Evolutionary conservation across 306 rosid species (phyloP).

Genomic region (Phaseolus lunatus): DNA sequence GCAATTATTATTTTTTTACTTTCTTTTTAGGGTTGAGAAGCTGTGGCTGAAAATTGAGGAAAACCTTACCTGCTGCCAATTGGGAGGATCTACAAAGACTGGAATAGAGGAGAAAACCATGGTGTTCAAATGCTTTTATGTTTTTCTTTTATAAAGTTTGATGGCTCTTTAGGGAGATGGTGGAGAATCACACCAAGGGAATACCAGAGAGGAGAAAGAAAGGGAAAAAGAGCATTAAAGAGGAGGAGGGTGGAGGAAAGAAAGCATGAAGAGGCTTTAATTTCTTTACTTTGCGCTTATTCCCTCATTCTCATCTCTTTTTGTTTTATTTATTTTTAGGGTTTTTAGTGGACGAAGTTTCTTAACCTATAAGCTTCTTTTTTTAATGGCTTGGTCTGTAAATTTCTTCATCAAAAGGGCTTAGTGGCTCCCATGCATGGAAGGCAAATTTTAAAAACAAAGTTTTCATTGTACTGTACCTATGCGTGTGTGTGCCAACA

Average conservation of each 20-base stretch:
- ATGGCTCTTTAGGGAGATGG: slow-evolving; percentile 89
- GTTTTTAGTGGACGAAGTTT: slow-evolving; percentile 83
- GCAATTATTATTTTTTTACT: slow-evolving; percentile 37
- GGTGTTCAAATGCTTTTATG: slow-evolving; percentile 56
- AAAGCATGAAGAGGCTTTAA: slow-evolving; percentile 62
- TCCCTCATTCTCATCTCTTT: slow-evolving; percentile 83
- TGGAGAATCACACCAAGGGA: slow-evolving; percentile 98
- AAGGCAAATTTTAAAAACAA: slow-evolving; percentile 5
- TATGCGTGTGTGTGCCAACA: slow-evolving; percentile 39
- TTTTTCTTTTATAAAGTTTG: slow-evolving; percentile 86
- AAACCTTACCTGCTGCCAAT: slow-evolving; percentile 93
- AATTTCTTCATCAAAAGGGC: slow-evolving; percentile 50
- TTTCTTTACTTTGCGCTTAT: slow-evolving; percentile 84
- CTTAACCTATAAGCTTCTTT: slow-evolving; percentile 86
- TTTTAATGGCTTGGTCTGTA: slow-evolving; percentile 52
- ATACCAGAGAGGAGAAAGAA: slow-evolving; percentile 86
- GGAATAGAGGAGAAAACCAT: slow-evolving; percentile 99
- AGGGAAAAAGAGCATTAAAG: slow-evolving; percentile 58
- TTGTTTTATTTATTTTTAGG: slow-evolving; percentile 90
- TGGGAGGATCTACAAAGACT: slow-evolving; percentile 96
- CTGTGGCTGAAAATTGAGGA: slow-evolving; percentile 56
- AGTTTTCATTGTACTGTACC: slow-evolving; percentile 41
- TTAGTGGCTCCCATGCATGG: slow-evolving; percentile 71
- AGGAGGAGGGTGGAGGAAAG: slow-evolving; percentile 56
- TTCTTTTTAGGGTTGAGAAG: slow-evolving; percentile 49